Base-by-base conservation (phyloP, 495 filamentous ascomycete species). In the Tuber calosporum region DNA sequence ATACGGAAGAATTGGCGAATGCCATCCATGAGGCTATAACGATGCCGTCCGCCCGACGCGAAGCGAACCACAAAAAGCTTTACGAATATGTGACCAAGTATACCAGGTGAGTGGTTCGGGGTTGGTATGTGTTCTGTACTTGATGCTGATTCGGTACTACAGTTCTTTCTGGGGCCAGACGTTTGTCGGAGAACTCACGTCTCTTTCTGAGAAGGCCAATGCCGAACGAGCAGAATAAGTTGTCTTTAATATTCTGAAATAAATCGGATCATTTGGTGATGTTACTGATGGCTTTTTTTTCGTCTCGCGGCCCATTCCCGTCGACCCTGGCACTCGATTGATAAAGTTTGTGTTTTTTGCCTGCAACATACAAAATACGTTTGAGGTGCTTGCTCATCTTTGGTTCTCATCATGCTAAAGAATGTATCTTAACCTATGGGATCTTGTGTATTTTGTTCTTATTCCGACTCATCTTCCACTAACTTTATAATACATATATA, bases 161-260 rank as follows among this genome's bases (percentile, higher is more conserved):
- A 96, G 92, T 83, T 92, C 94, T 17, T 97, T 96, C 89, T 99
- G 94, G 94, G 95, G 94, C n/a, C 87, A 94, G 81, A 92, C 90
- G 70, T 97, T 99, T 77, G 93, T 97, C 66, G 87, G 86, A 36
- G 94, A 97, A 83, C 85, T 99, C 76, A 92, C 85, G 15, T 87
- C 89, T 71, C 90, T 92, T 73, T 90, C 89, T 20, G 85, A 86
- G 72, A 82, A 85, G 70, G 83, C 85, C 7, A 84, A 83, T 34
- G 53, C 73, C 20, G 68, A 42, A 11, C 41, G 68, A 1, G 20
- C 22, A 40, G 48, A 53, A 42, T 43, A 62, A 34, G 26, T 6
- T 62, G 11, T 13, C 4, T 34, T 30, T 34, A 62, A 17, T 26
- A 26, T 19, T 62, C 26, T 30, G 0, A 17, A 4, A 4, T 62